phyloP scores from a whole-genome alignment of 2,329 filamentous ascomycete species.

The Daldinia sp. region DNA sequence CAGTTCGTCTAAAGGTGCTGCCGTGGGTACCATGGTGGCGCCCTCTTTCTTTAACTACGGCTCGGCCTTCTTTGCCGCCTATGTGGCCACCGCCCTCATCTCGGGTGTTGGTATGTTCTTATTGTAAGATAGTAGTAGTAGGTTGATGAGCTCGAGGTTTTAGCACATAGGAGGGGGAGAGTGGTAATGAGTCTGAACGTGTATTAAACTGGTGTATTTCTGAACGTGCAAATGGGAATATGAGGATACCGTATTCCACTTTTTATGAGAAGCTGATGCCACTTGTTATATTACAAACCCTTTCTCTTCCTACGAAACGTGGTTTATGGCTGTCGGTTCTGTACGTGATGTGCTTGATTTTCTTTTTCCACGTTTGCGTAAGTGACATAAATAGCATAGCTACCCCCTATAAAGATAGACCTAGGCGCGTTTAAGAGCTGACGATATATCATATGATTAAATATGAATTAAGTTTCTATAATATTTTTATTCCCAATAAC shows the following conservation, averaged over 20 bases:
- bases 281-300: not conserved
- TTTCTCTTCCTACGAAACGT: not conserved
- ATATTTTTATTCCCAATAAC: too few species aligned
- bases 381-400: not conserved
- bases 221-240: conserved; percentile 15
- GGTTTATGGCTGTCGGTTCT: not conserved
- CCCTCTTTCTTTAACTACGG: conserved; percentile 46
- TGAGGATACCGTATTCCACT: conserved; percentile 9
- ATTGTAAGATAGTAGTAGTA: conserved; percentile 50
- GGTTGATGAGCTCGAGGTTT: not conserved
- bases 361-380: not conserved
- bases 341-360: not conserved
- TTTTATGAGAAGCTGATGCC: conserved; percentile 9
- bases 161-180: conserved; percentile 3
- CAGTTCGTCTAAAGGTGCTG: conserved; percentile 54
- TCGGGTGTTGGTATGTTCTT: conserved; percentile 64
- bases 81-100: conserved; percentile 57
- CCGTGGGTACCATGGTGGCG: conserved; percentile 51
- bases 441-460: not conserved
- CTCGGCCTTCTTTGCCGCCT: conserved; percentile 54
- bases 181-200: conserved; percentile 29
- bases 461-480: too few species aligned
- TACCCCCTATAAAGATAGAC: not conserved
- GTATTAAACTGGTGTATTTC: conserved; percentile 24
- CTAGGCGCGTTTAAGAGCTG: not conserved